Evolutionary conservation across 1,284 basidiomycete genomes (phyloP).

Genomic region (Mrakiaceae sp.): DNA sequence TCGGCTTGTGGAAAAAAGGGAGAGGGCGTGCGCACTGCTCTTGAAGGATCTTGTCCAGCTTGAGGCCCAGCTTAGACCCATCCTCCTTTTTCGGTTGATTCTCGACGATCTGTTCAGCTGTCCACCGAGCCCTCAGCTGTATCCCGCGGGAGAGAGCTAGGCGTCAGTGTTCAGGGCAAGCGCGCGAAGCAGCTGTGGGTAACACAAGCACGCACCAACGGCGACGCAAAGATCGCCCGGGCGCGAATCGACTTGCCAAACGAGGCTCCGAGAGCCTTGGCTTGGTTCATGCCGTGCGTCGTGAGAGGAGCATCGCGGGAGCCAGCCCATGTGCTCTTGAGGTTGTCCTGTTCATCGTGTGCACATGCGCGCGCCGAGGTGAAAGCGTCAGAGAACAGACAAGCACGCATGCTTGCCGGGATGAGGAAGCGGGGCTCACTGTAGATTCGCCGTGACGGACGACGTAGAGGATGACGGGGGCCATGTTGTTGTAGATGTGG

Average conservation of each 20-base stretch:
- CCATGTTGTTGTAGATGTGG: no score
- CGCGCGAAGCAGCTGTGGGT: not conserved
- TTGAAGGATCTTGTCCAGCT: conserved; percentile 21
- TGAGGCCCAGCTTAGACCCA: no score
- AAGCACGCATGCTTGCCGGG: no score
- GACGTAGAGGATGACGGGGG: no score
- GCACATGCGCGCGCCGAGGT: no score
- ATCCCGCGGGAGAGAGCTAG: not conserved
- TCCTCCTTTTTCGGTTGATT: no score
- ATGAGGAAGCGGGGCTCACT: no score
- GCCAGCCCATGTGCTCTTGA: conserved; percentile 53
- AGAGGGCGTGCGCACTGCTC: conserved; percentile 25
- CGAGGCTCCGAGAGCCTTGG: conserved; percentile 57
- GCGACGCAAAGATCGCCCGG: conserved; percentile 62
- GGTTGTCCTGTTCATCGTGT: conserved; percentile 29
- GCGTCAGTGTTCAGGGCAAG: not conserved
- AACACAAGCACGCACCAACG: conserved; percentile 44
- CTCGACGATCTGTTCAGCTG: conserved; percentile 29
- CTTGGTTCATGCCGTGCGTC: conserved; percentile 60
- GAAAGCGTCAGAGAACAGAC: no score
- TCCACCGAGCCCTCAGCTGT: conserved; percentile 18
- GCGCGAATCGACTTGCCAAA: conserved; percentile 47
- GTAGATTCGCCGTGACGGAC: no score
- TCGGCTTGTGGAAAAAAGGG: not conserved
- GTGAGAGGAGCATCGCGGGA: conserved; percentile 72